These are phyloP conservation scores for Tricharina praecox DNA, from an alignment of 495 filamentous ascomycete genomes.

Conservation along the genomic window DNA sequence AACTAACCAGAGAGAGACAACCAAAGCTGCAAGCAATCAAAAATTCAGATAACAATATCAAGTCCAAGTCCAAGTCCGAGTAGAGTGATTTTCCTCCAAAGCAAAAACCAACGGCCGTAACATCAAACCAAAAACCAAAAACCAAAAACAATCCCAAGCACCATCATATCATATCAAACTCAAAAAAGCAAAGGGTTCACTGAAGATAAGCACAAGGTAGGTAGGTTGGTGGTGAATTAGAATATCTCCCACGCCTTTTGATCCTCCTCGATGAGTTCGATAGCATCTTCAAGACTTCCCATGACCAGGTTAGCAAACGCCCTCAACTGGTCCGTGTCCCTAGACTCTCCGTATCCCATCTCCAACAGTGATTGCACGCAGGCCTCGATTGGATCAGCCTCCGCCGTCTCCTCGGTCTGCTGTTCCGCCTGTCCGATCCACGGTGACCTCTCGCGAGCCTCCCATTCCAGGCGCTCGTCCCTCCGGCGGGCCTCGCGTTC, in stretches of 20 bases:
- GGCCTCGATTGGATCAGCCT: too few relatives aligned
- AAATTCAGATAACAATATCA: not conserved
- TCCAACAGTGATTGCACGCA: conserved; percentile 34
- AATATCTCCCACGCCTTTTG: conserved; percentile 1
- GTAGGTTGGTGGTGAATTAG: not conserved
- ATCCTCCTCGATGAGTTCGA: not conserved
- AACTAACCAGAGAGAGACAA: too few relatives aligned
- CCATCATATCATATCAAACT: not conserved
- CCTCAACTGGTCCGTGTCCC: conserved; percentile 22
- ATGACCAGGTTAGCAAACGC: conserved; percentile 27
- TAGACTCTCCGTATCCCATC: conserved; percentile 35
- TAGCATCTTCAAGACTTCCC: not conserved
- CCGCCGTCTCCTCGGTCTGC: too few relatives aligned
- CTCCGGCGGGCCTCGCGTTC: conserved; percentile 26
- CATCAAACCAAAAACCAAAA: not conserved
- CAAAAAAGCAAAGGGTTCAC: not conserved
- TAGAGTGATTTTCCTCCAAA: too few relatives aligned
- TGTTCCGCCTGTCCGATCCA: too few relatives aligned
- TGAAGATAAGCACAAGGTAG: not conserved
- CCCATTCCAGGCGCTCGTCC: too few relatives aligned
- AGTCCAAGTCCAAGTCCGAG: too few relatives aligned
- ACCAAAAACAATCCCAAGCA: not conserved
- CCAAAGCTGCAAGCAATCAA: not conserved
- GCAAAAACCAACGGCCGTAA: not conserved
- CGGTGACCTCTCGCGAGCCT: too few relatives aligned